Conservation (phyloP, 176 grass and related monocot species). For the Zea mays region DNA sequence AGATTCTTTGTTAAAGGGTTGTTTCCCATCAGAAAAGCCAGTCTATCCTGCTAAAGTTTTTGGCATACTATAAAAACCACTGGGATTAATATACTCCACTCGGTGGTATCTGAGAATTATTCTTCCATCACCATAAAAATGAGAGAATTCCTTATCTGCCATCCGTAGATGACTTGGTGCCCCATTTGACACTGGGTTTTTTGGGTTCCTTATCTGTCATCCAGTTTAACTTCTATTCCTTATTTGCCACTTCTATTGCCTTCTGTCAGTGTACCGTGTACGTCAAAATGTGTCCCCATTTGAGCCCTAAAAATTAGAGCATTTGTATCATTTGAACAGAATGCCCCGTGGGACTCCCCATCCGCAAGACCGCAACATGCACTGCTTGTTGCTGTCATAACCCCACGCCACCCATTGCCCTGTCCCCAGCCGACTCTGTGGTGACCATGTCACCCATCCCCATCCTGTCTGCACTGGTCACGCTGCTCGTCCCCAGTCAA, state of each 20-base stretch:
- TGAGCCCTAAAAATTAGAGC: not conserved
- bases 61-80: slow-evolving; percentile 7
- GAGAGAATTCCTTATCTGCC: not conserved
- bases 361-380: not conserved
- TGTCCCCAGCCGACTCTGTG: not conserved
- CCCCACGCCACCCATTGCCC: not conserved
- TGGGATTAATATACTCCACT: not conserved
- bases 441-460: not conserved
- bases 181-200: not conserved
- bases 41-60: slow-evolving; percentile 64
- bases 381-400: not conserved
- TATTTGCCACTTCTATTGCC: not conserved
- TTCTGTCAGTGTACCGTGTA: not conserved
- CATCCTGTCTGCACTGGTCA: not conserved
- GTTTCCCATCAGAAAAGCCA: slow-evolving; percentile 60
- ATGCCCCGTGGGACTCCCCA: not conserved
- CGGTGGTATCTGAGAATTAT: not conserved
- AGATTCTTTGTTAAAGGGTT: slow-evolving; percentile 73
- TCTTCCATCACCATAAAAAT: slow-evolving; percentile 5
- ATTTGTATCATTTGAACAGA: not conserved
- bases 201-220: not conserved
- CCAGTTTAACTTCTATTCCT: not conserved
- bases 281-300: not conserved
- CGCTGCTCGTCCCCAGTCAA: not conserved
- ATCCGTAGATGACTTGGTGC: not conserved